Evolutionary conservation across 139 green algal genomes (phyloP).

Genomic region (Micromonas commoda): DNA sequence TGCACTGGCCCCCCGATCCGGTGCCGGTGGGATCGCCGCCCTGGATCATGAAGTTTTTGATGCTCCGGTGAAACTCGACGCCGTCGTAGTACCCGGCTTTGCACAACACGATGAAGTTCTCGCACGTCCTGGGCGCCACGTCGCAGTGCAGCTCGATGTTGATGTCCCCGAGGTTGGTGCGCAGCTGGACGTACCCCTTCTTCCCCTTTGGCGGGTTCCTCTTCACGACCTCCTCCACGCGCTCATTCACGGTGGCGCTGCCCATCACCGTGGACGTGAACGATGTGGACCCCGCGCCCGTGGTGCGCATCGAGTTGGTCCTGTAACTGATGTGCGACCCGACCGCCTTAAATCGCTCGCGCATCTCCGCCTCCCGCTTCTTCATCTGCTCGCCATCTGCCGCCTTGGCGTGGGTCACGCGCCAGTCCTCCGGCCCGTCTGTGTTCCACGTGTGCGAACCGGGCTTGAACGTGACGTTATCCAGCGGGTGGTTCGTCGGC

Average conservation of each 20-base stretch:
- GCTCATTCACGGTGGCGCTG: constrained; percentile 50
- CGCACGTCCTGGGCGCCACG: constrained; percentile 67
- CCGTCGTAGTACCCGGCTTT: constrained; percentile 83
- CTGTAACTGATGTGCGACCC: neutral
- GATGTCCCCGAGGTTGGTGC: constrained; percentile 74
- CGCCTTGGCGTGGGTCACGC: neutral
- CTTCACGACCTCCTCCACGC: constrained; percentile 22
- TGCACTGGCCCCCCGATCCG: constrained; percentile 81
- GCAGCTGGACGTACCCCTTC: constrained; percentile 80
- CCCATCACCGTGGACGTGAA: constrained; percentile 78
- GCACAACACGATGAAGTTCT: constrained; percentile 91
- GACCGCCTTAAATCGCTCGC: neutral
- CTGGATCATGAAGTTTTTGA: constrained; percentile 92
- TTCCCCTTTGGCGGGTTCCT: constrained; percentile 55
- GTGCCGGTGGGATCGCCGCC: constrained; percentile 93
- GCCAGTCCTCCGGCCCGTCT: constrained; percentile 32
- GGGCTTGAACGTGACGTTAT: constrained; percentile 60
- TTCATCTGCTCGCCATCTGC: neutral
- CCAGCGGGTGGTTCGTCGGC: neutral
- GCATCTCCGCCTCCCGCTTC: constrained; percentile 11
- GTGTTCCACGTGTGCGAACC: constrained; percentile 82
- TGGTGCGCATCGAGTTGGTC: constrained; percentile 42
- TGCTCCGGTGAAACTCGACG: constrained; percentile 82
- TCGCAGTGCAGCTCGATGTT: constrained; percentile 91
- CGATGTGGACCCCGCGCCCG: constrained; percentile 41